Evolutionary conservation across 1,139 yeast species (phyloP).

Genomic region (Williopsis jadinii): DNA sequence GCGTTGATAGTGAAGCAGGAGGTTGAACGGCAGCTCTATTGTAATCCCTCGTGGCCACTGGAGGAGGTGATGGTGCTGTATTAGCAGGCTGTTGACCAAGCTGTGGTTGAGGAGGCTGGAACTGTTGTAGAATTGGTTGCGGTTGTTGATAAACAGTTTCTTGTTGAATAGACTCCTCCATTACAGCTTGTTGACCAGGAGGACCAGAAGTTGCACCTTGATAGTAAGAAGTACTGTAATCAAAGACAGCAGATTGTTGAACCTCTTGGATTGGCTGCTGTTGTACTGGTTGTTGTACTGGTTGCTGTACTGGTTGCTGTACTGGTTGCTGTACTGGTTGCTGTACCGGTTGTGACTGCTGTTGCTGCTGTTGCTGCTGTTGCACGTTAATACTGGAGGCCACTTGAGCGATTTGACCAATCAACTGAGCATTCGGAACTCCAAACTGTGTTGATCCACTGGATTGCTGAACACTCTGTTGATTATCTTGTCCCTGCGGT

Average conservation of each 20-base stretch:
- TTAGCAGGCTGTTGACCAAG: background rate
- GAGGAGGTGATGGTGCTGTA: background rate
- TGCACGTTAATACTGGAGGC: too few relatives aligned
- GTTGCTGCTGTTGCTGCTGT: background rate
- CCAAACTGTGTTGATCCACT: too few relatives aligned
- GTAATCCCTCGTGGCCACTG: too few relatives aligned
- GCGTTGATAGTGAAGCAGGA: background rate
- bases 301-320: background rate
- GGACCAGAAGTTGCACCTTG: background rate
- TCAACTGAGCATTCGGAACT: too few relatives aligned
- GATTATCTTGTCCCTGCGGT: background rate
- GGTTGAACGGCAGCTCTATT: background rate
- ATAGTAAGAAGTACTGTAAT: background rate
- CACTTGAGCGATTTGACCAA: too few relatives aligned
- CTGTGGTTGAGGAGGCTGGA: background rate
- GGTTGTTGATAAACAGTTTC: background rate
- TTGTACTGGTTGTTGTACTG: background rate
- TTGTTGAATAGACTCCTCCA: too few relatives aligned
- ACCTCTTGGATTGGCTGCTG: background rate
- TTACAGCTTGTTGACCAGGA: too few relatives aligned
- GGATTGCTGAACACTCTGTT: too few relatives aligned
- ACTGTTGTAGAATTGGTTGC: background rate
- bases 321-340: background rate
- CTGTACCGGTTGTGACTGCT: background rate
- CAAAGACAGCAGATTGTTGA: background rate